These are phyloP conservation scores for Acorus gramineus DNA, from an alignment of 106 monocot genomes.

Conservation along the genomic window DNA sequence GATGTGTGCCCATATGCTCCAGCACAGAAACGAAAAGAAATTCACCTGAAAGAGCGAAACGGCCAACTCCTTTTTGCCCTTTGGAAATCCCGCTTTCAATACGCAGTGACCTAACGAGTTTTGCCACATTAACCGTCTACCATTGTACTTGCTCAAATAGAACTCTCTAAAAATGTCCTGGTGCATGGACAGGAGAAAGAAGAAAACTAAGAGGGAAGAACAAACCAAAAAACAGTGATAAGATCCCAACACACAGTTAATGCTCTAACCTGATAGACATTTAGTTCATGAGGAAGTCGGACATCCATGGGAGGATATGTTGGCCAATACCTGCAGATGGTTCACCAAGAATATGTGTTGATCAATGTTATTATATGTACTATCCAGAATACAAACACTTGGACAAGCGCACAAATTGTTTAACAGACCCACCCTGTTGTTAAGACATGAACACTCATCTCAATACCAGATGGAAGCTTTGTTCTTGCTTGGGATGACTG, in stretches of 20 bases:
- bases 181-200: background rate
- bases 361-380: too few relatives aligned
- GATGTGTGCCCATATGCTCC: too few relatives aligned
- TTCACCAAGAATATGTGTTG: background rate
- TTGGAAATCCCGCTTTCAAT: slow-evolving; percentile 88
- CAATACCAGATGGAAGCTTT: slow-evolving; percentile 96
- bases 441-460: slow-evolving; percentile 99
- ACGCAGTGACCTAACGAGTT: slow-evolving; percentile 99
- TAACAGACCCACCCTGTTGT: slow-evolving; percentile 74
- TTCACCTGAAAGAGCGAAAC: slow-evolving; percentile 96
- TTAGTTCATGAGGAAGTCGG: slow-evolving; percentile 91
- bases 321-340: slow-evolving; percentile 79
- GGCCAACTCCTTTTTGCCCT: slow-evolving; percentile 94
- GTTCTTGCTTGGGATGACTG: slow-evolving; percentile 99
- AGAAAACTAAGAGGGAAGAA: background rate
- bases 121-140: slow-evolving; percentile 99
- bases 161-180: slow-evolving; percentile 99
- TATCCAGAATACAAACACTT: background rate
- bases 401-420: background rate
- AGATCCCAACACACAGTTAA: background rate
- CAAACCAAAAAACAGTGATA: background rate
- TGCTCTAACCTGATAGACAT: slow-evolving; percentile 89
- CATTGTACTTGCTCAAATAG: slow-evolving; percentile 97
- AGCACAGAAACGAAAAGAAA: too few relatives aligned
- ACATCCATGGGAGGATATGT: slow-evolving; percentile 99